These are phyloP conservation scores for Gossypium ekmanianum DNA, from an alignment of 345 rosid species.

Conservation along the genomic window DNA sequence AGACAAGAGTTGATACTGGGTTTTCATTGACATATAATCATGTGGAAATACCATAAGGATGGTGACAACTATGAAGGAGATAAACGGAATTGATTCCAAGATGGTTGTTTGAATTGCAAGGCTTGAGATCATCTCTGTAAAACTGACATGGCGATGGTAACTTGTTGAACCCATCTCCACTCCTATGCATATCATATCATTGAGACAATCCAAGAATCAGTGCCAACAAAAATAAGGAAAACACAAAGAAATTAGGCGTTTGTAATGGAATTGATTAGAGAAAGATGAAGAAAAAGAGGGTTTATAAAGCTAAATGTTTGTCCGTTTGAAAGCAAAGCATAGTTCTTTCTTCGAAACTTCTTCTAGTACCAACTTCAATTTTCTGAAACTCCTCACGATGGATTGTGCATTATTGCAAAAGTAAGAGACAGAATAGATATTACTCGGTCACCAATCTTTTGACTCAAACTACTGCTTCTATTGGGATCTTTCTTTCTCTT, in stretches of 20 bases:
- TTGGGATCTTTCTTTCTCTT: not conserved
- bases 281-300: not conserved
- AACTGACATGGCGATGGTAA: not conserved
- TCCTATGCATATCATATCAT: not conserved
- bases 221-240: not conserved
- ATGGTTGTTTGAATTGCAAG: not conserved
- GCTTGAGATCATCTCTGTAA: not conserved
- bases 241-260: not conserved
- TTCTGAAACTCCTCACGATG: too few relatives aligned
- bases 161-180: not conserved
- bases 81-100: constrained; percentile 9
- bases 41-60: constrained; percentile 1
- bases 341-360: too few relatives aligned
- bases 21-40: constrained; percentile 8
- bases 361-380: too few relatives aligned
- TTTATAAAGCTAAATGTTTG: not conserved
- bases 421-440: too few relatives aligned
- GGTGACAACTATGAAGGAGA: constrained; percentile 1
- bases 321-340: too few relatives aligned
- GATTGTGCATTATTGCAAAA: too few relatives aligned
- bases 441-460: not conserved
- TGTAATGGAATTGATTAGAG: not conserved
- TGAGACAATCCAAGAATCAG: not conserved
- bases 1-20: constrained; percentile 13
- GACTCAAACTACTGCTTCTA: not conserved